phyloP scores from a whole-genome alignment of 2,329 filamentous ascomycete species.

The Nemania abortiva region DNA sequence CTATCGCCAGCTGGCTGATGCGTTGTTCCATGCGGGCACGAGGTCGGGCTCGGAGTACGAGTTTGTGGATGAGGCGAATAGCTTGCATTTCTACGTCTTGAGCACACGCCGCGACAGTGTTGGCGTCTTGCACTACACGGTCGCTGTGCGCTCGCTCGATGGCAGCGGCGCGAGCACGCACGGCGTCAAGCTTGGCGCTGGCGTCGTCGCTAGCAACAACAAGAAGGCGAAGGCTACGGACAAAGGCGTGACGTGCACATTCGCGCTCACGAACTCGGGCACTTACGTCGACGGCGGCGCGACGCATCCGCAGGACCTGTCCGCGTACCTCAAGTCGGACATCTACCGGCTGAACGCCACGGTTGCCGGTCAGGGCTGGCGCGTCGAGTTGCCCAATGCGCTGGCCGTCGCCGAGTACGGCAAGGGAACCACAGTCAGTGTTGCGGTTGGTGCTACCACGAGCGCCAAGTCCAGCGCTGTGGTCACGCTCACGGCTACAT shows the following conservation, averaged over 20 bases:
- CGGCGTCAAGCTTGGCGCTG: constrained; percentile 55
- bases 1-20: constrained; percentile 65
- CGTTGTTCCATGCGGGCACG: constrained; percentile 66
- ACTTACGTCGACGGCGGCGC: constrained; percentile 46
- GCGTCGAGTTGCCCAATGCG: constrained; percentile 57
- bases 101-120: constrained; percentile 55
- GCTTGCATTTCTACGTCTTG: constrained; percentile 64
- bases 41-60: constrained; percentile 64
- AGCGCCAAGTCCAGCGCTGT: constrained; percentile 53
- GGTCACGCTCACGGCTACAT: constrained; percentile 59
- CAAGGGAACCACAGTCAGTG: constrained; percentile 53
- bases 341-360: constrained; percentile 61
- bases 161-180: constrained; percentile 52
- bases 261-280: constrained; percentile 62
- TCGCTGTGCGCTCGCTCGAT: constrained; percentile 60
- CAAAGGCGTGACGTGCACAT: constrained; percentile 58
- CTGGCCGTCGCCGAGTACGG: constrained; percentile 59
- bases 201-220: constrained; percentile 47
- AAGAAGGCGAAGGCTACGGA: constrained; percentile 46
- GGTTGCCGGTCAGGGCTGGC: constrained; percentile 61
- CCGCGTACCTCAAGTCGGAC: constrained; percentile 57
- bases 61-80: constrained; percentile 60
- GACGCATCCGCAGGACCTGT: constrained; percentile 52
- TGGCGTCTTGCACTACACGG: constrained; percentile 62
- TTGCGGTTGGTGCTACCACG: constrained; percentile 56